Conservation (phyloP, 306 rosid species). For the Dryas alaskensis region DNA sequence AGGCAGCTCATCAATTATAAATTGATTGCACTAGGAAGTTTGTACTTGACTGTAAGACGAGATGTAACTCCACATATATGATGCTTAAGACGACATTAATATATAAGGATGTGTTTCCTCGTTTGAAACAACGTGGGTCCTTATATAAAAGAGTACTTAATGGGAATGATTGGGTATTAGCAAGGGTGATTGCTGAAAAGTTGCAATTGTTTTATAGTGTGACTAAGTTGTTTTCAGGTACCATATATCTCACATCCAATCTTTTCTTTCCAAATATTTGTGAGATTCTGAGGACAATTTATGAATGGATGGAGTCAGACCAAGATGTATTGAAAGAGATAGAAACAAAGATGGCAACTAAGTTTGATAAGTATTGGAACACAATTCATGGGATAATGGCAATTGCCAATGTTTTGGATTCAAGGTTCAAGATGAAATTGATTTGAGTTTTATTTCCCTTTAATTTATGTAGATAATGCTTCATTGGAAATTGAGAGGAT, state of each 20-base stretch:
- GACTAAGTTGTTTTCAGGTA: neutral
- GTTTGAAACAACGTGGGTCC: neutral
- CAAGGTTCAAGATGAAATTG: neutral
- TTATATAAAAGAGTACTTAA: neutral
- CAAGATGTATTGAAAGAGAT: neutral
- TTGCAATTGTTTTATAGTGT: neutral
- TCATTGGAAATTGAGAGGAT: neutral
- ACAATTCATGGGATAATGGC: neutral
- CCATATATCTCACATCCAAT: neutral
- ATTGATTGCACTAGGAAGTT: neutral
- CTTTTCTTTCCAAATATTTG: neutral
- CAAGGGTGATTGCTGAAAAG: neutral
- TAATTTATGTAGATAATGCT: neutral
- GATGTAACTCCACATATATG: neutral
- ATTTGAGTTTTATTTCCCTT: neutral
- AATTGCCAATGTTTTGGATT: neutral
- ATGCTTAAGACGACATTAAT: neutral
- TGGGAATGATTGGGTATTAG: neutral
- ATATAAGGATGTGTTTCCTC: neutral
- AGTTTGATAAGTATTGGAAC: neutral
- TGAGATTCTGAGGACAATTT: neutral
- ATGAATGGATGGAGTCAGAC: neutral
- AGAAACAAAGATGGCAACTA: neutral
- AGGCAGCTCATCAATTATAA: neutral
- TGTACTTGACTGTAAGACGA: neutral